Base-by-base conservation (phyloP, 495 filamentous ascomycete species). In the Aspergillus haitiensis region DNA sequence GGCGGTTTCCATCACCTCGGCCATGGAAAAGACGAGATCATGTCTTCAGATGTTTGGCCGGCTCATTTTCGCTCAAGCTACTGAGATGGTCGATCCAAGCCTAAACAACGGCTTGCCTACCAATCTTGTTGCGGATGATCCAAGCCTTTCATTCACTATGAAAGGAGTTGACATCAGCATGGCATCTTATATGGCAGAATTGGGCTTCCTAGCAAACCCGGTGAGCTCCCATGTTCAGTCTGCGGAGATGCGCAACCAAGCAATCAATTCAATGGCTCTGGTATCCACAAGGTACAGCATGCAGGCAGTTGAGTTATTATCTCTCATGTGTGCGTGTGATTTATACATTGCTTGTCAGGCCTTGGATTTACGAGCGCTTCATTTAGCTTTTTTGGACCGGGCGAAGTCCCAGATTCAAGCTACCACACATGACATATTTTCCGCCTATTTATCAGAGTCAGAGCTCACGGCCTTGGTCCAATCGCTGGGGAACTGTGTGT, bases 131-230 rank as follows among this genome's bases (percentile, higher is more conserved):
- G 72, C 74, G 6, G 85, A 88, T 63, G 80, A 87, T 15, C 82
- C 85, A 0, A 82, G 77, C 46, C 47, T 71, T 12, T 81, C 75
- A 15, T 88, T 83, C 59, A 80, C 77, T 0, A 72, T 83, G 67
- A 88, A 88, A 65, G 84, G 84, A 0, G 75, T 86, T 7, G 86
- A 89, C 60, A 81, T 88, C 62, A 82, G 77, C 60, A 83, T 85
- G 74, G 85, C 86, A 1, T 78, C 85, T 1, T 86, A 86, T 58
- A 81, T 81, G 70, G 78, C 84, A 5, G 86, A 89, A 65, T 72
- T 80, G 13, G 77, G 71, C 0, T 83, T 77, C 60, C 72, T 82
- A 7, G 79, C 84, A 2, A 72, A 79, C 33, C 82, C 83, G 0
- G 75, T 86, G 58, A 79, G 77, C 60, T 67, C 71, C 2, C 81